Percentiles rank a stretch among this genome's conserved stretches.
Conservation (phyloP, 306 rosid genomes). For the Acacia acuminata region DNA sequence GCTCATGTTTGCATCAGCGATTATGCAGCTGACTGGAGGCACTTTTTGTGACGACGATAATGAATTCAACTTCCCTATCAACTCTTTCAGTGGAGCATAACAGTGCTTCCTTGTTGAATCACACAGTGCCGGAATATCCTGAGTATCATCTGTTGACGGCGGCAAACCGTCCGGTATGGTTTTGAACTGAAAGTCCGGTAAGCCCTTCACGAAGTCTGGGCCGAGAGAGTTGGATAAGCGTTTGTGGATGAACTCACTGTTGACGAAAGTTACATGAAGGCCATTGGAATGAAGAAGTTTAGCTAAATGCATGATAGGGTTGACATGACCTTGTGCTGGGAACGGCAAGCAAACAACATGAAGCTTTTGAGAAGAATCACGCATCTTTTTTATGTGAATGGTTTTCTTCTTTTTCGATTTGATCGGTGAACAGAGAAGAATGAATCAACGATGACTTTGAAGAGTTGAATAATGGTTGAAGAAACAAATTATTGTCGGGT, state of each 20-base stretch:
- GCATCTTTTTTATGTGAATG: background rate
- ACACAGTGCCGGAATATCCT: conserved; percentile 29
- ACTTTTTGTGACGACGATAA: background rate
- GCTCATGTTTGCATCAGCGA: conserved; percentile 29
- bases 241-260: conserved; percentile 28
- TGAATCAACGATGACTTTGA: background rate
- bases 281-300: conserved; percentile 37
- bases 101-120: conserved; percentile 33
- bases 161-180: conserved; percentile 39
- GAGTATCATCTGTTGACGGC: conserved; percentile 13
- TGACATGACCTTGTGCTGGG: conserved; percentile 41
- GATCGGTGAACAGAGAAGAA: background rate
- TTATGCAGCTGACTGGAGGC: conserved; percentile 35
- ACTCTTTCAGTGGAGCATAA: conserved; percentile 35
- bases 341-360: conserved; percentile 37
- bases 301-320: conserved; percentile 41
- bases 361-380: background rate
- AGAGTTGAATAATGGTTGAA: background rate
- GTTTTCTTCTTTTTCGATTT: background rate
- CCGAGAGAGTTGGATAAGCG: conserved; percentile 29
- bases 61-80: conserved; percentile 22
- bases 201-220: conserved; percentile 6
- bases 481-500: background rate
- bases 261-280: conserved; percentile 38
- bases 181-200: conserved; percentile 27